Base-by-base conservation (phyloP, 495 filamentous ascomycete genomes). In the Gamarada debralockiae region DNA sequence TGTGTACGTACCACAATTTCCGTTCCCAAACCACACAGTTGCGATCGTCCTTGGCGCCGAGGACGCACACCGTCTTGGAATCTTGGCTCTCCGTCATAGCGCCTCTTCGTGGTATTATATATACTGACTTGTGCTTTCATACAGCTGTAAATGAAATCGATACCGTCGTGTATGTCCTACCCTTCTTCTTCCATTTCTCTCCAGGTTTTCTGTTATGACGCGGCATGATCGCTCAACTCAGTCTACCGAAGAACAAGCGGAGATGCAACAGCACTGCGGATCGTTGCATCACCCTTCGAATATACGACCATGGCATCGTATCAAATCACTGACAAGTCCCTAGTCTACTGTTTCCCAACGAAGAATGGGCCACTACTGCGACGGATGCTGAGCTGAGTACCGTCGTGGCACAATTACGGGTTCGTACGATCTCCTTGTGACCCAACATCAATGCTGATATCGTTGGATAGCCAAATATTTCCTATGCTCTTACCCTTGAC, bases 401-500 rank as follows among this genome's bases (percentile, higher is more conserved):
- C 5, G 40, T 56, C 7, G 48, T 57, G 1, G 43, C 37, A 53
- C 56, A 56, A 50, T 25, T 63, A 24, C 44, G 43, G 27, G 61
- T 63, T 51, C n/a, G 60, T 52, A 14, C 12, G 8, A 25, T 36
- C 46, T 18, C 21, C 39, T 10, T 36, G 25, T 36, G 27, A 29
- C 27, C 4, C 5, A 29, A 29, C 4, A 10, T 4, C 4, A 10
- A 4, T 5, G 10, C 27, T 29, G 27, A 29, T 10, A 29, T 4
- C 27, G n/a, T 29, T 29, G 5, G 27, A 29, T 29, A 89, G 85
- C 71, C 75, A 53, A 77, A 77, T 63, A 72, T 87, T 46, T 76
- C 81, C 47, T 92, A 86, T 69, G 77, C 79, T 18, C 76, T 82
- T 57, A 73, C 73, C 38, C 65, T 86, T 37, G 61, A 77, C 21